A percentile compares a stretch with the other conserved stretches of the same genome.
phyloP scores from a whole-genome alignment of 495 filamentous ascomycete species.

The Platismatia glauca region DNA sequence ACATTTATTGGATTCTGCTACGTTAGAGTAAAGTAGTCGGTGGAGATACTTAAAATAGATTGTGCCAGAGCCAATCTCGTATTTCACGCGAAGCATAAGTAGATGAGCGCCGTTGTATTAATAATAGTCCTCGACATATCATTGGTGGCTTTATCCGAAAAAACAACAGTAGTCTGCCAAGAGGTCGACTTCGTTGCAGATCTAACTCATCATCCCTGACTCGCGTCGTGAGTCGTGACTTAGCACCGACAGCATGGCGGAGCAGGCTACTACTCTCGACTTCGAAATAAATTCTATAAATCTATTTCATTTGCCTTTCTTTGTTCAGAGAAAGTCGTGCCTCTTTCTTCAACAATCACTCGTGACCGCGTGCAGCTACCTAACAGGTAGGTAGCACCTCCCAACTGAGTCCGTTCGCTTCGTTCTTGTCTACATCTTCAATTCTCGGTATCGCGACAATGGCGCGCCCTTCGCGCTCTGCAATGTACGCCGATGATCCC shows the following conservation, averaged over 20 bases:
- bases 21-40: not conserved
- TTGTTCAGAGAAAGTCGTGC: not conserved
- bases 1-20: too few relatives aligned
- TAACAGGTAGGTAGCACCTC: too few relatives aligned
- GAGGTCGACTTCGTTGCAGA: not conserved
- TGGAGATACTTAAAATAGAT: not conserved
- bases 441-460: not conserved
- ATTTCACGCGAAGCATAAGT: not conserved
- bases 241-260: not conserved
- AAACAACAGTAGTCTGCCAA: not conserved
- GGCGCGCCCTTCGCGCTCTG: conserved; percentile 8
- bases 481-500: conserved; percentile 2
- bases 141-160: not conserved
- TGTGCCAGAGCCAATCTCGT: not conserved
- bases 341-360: not conserved
- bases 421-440: not conserved
- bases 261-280: not conserved
- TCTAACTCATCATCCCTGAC: not conserved
- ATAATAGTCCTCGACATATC: not conserved
- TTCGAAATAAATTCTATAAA: not conserved
- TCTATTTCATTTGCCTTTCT: not conserved
- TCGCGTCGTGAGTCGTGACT: not conserved
- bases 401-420: not conserved
- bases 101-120: too few relatives aligned
- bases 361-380: not conserved